Conservation (phyloP, 2,329 filamentous ascomycete genomes). For the Clonostachys rhizophaga region DNA sequence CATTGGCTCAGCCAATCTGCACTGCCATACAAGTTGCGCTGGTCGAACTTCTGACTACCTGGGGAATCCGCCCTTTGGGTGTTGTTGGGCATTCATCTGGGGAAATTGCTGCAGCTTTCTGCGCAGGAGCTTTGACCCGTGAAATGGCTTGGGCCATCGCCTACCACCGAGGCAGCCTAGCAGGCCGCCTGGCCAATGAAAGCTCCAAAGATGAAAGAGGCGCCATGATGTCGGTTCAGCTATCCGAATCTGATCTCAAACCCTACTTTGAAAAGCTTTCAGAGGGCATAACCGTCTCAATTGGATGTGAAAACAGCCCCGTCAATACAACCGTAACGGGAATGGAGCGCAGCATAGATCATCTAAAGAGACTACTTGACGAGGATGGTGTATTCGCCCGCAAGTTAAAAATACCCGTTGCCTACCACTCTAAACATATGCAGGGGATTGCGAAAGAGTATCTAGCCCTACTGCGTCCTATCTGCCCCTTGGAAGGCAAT, state of each 20-base stretch:
- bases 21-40: slow-evolving; percentile 43
- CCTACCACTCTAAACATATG: slow-evolving; percentile 11
- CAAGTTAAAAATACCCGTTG: slow-evolving; percentile 7
- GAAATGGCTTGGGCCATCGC: slow-evolving; percentile 41
- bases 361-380: slow-evolving; percentile 3
- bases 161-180: slow-evolving; percentile 35
- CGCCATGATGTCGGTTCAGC: slow-evolving; percentile 51
- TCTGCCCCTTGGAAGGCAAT: background rate
- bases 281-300: background rate
- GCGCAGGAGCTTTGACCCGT: slow-evolving; percentile 31
- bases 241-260: slow-evolving; percentile 19
- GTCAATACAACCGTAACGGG: slow-evolving; percentile 5
- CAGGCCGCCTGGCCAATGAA: slow-evolving; percentile 5
- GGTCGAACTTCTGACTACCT: slow-evolving; percentile 34
- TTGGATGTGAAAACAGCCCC: slow-evolving; percentile 9
- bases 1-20: slow-evolving; percentile 37
- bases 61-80: slow-evolving; percentile 28
- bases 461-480: background rate
- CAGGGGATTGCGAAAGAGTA: slow-evolving; percentile 13
- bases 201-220: slow-evolving; percentile 24
- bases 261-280: background rate
- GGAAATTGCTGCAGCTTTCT: slow-evolving; percentile 42
- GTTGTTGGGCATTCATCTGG: slow-evolving; percentile 42
- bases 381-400: slow-evolving; percentile 2
- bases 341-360: slow-evolving; percentile 2